Evolutionary conservation across 768 basidiomycete species (phyloP).

Genomic region (Hypholoma fasciculare): DNA sequence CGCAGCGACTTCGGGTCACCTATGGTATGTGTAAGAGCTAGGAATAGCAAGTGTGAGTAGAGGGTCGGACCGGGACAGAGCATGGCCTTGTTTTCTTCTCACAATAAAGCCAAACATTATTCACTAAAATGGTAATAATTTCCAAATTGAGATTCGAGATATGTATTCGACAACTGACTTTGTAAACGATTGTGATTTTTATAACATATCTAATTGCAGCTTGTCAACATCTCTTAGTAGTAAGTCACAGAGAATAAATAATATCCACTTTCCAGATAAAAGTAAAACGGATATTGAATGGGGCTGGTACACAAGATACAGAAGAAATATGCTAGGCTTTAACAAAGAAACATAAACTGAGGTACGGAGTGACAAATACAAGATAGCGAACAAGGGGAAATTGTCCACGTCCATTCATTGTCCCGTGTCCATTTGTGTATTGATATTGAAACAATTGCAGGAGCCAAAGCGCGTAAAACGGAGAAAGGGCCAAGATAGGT

Average conservation of each 20-base stretch:
- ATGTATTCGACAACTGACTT: too few relatives aligned
- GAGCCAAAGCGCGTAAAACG: slow-evolving; percentile 3
- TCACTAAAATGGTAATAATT: not conserved
- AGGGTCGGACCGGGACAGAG: not conserved
- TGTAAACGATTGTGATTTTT: too few relatives aligned
- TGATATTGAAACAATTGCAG: slow-evolving; percentile 5
- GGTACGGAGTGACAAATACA: slow-evolving; percentile 43
- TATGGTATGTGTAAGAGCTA: not conserved
- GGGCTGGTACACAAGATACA: slow-evolving; percentile 1
- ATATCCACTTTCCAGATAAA: too few relatives aligned
- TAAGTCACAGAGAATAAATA: too few relatives aligned
- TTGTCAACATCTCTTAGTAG: too few relatives aligned
- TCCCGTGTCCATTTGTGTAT: slow-evolving; percentile 41
- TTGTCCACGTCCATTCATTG: slow-evolving; percentile 49
- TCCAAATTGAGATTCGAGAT: not conserved
- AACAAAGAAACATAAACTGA: not conserved
- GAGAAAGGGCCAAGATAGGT: slow-evolving; percentile 1
- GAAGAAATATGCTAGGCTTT: not conserved
- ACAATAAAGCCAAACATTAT: not conserved
- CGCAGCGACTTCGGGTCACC: too few relatives aligned
- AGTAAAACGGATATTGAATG: not conserved
- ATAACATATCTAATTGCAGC: too few relatives aligned
- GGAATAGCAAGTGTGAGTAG: not conserved
- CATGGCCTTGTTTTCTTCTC: not conserved
- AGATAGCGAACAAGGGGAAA: slow-evolving; percentile 35